Percentiles rank a stretch among this genome's conserved stretches.
phyloP scores from a whole-genome alignment of 1,139 yeast genomes.

The Blastobotrys ciferrii region DNA sequence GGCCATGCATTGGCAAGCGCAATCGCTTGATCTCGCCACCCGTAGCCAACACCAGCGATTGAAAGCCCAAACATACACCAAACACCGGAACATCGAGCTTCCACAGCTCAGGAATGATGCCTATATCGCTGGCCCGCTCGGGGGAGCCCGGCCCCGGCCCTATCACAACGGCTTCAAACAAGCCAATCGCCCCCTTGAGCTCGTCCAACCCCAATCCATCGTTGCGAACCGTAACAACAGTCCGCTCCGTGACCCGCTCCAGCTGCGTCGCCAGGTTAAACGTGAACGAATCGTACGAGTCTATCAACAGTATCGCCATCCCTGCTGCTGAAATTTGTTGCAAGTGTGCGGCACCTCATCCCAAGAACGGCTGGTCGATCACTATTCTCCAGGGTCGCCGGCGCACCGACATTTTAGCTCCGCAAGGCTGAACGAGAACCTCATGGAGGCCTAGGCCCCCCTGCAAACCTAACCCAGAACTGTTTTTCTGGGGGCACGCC shows the following conservation, averaged over 20 bases:
- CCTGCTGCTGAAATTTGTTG: background rate
- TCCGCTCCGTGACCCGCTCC: conserved; percentile 50
- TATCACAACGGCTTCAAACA: conserved; percentile 75
- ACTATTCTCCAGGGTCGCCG: background rate
- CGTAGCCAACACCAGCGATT: conserved; percentile 66
- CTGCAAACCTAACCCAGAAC: too few relatives aligned
- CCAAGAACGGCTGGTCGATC: background rate
- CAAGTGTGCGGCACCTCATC: background rate
- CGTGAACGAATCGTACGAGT: conserved; percentile 93
- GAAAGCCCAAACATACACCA: conserved; percentile 94
- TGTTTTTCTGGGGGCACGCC: too few relatives aligned
- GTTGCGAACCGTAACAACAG: conserved; percentile 71
- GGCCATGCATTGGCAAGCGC: conserved; percentile 77
- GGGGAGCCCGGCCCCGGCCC: conserved; percentile 99
- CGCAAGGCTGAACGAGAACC: too few relatives aligned
- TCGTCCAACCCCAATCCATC: conserved; percentile 55
- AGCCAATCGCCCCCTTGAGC: conserved; percentile 39
- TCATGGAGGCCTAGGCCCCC: too few relatives aligned
- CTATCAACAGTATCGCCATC: conserved; percentile 61
- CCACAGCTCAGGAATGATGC: conserved; percentile 63
- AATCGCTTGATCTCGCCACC: conserved; percentile 59
- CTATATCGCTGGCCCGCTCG: conserved; percentile 58
- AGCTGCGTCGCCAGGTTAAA: conserved; percentile 71
- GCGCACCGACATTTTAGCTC: background rate
- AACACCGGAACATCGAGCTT: conserved; percentile 57